Conservation (phyloP, 257 asterid genomes). For the Solanum gracilifrons region DNA sequence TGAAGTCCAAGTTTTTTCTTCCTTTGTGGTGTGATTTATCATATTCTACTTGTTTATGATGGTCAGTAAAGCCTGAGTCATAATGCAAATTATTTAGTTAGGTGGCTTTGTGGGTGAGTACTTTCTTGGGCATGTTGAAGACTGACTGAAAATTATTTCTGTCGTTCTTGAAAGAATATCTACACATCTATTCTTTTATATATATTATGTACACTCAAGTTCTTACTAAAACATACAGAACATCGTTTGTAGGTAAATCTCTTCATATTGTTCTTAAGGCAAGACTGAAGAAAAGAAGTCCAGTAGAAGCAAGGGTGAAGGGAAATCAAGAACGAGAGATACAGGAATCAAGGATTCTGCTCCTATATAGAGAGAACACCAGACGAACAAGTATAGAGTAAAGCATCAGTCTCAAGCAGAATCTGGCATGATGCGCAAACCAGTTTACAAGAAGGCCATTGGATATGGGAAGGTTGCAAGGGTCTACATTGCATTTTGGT, state of each 20-base stretch:
- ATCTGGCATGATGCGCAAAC: conserved; percentile 53
- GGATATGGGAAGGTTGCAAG: conserved; percentile 8
- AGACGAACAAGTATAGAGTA: conserved; percentile 20
- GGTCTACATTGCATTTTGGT: conserved; percentile 6
- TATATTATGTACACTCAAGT: neutral
- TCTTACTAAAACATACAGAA: neutral
- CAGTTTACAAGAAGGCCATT: conserved; percentile 33
- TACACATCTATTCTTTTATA: neutral
- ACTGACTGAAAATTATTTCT: neutral
- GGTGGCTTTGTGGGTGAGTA: neutral
- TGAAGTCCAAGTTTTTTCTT: neutral
- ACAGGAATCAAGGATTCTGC: no score
- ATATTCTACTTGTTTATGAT: neutral
- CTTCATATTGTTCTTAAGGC: no score
- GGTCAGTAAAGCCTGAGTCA: neutral
- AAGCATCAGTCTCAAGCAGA: conserved; percentile 21
- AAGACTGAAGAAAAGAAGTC: conserved; percentile 11
- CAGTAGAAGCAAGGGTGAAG: conserved; percentile 14
- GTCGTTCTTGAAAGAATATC: neutral
- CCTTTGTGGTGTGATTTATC: neutral
- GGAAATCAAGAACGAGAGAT: conserved; percentile 22
- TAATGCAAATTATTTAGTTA: neutral
- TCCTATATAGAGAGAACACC: conserved; percentile 4
- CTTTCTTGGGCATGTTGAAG: neutral
- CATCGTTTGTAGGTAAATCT: no score